Evolutionary conservation across 768 basidiomycete genomes (phyloP).

Genomic region (Tulasnella calospora): DNA sequence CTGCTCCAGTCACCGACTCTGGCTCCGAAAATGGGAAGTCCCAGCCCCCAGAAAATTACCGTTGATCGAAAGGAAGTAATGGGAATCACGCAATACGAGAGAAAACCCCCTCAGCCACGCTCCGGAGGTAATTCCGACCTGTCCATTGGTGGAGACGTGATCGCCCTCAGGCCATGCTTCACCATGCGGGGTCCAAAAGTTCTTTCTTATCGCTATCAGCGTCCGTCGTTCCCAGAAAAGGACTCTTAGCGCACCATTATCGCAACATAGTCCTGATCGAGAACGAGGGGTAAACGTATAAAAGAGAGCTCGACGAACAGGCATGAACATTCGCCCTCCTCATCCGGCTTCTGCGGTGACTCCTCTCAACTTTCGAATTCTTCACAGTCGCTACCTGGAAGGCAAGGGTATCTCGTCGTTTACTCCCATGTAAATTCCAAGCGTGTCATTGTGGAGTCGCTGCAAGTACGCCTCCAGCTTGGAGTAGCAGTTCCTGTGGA

Average conservation of each 20-base stretch:
- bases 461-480: neutral
- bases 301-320: neutral
- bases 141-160: slow-evolving; percentile 7
- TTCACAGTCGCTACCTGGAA: neutral
- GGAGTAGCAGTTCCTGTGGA: neutral
- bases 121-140: neutral
- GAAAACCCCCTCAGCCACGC: neutral
- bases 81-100: neutral
- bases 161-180: neutral
- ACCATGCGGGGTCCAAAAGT: neutral
- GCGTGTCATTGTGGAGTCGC: neutral
- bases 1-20: no score
- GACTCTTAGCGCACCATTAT: neutral
- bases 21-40: no score
- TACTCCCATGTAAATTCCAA: neutral
- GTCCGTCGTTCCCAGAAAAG: neutral
- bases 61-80: neutral
- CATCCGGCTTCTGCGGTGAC: neutral
- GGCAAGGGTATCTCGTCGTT: neutral
- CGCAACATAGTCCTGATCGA: neutral
- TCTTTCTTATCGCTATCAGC: slow-evolving; percentile 2
- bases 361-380: neutral
- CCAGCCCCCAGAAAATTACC: no score
- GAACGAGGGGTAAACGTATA: neutral
- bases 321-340: neutral